Evolutionary conservation across 306 rosid genomes (phyloP), one percentile per base, ranked within the genome.

Genomic region (Trichosanthes truncata): DNA sequence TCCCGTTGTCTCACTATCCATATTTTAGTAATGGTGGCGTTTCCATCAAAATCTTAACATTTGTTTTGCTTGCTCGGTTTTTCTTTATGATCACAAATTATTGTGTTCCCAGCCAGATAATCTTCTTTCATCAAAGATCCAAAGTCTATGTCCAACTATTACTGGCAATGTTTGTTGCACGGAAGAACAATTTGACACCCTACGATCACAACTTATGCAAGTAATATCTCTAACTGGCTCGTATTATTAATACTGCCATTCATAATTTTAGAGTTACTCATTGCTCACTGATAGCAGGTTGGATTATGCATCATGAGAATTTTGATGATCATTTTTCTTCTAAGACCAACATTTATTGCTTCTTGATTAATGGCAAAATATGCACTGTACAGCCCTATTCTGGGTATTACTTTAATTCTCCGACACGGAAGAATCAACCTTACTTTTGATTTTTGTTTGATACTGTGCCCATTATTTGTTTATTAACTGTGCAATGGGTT

Each of bases 141-240:
- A 95, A 84, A 93, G 97, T 85, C 81, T 95, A 74, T 95, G 99
- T 86, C 99, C 99, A 55, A 91, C 99, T 66, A 90, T 95, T 79
- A 90, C 93, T 18, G 97, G 97, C 80, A 90, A 95, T 65, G 87
- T 95, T 83, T 95, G 97, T 74, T 95, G 98, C 81, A 90, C 98
- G 82, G 97, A 88, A 91, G 66, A 85, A 67, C 98, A 93, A 84
- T 95, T 95, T 82, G 92, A 95, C 77, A 91, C 97, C 61, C 86
- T 95, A 88, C 85, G 84, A 78, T 14, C 92, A 6, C 97, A 93
- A 85, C 93, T 95, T 80, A 96, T 93, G 86, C 99, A 95, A 89
- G 98, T 91, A 80, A 85, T 84, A 43, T 38, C 74, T 81, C 67
- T 40, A 18, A 23, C n/a, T 49, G 69, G 9, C 69, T 7, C 11